Evolutionary conservation across 768 basidiomycete genomes (phyloP).

Genomic region (Hypsizygus marmoreus): DNA sequence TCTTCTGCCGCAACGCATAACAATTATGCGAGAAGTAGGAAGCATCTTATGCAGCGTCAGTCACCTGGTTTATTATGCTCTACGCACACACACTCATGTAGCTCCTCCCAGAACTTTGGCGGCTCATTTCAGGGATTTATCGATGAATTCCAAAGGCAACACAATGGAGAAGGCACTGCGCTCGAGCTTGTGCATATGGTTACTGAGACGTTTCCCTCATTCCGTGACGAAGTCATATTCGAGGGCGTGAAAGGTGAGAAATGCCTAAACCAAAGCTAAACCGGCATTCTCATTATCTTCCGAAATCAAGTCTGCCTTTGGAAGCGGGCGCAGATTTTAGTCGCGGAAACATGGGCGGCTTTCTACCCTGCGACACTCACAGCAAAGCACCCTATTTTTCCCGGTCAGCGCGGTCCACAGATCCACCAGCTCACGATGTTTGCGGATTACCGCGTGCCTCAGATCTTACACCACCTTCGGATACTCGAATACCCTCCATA

Average conservation of each 20-base stretch:
- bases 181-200: conserved; percentile 75
- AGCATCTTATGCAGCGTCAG: conserved; percentile 68
- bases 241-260: conserved; percentile 59
- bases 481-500: conserved; percentile 72
- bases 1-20: conserved; percentile 68
- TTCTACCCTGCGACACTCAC: conserved; percentile 64
- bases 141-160: conserved; percentile 54
- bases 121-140: conserved; percentile 75
- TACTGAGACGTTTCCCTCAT: conserved; percentile 69
- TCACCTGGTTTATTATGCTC: conserved; percentile 4
- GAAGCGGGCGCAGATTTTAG: conserved; percentile 91
- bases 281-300: neutral
- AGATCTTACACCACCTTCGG: conserved; percentile 82
- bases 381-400: conserved; percentile 72
- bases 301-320: conserved; percentile 66
- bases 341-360: conserved; percentile 91
- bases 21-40: conserved; percentile 79
- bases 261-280: neutral
- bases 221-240: conserved; percentile 67
- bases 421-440: conserved; percentile 89
- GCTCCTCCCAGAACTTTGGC: conserved; percentile 51
- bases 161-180: conserved; percentile 61
- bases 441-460: conserved; percentile 90
- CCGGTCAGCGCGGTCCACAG: conserved; percentile 50
- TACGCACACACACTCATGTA: conserved; percentile 3